phyloP scores from a whole-genome alignment of 805 yeast genomes.

The Pichia thaimueangensis region DNA sequence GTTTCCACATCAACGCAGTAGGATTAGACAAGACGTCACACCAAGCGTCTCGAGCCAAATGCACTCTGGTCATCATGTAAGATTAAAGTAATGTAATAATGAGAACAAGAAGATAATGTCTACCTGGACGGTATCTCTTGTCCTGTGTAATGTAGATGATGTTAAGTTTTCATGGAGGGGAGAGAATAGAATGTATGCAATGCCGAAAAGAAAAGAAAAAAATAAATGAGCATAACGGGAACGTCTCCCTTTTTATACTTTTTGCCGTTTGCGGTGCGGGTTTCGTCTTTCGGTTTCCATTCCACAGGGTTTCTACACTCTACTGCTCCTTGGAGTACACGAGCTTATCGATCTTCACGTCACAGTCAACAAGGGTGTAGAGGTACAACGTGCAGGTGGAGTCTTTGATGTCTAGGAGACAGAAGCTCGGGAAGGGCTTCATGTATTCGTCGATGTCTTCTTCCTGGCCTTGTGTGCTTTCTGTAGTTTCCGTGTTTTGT shows the following conservation, averaged over 20 bases:
- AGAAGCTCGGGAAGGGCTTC: constrained; percentile 43
- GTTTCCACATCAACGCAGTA: constrained; percentile 90
- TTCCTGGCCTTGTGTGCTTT: background rate
- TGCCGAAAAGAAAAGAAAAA: too few relatives aligned
- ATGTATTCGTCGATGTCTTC: constrained; percentile 23
- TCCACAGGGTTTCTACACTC: background rate
- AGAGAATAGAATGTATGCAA: too few relatives aligned
- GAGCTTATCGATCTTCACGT: constrained; percentile 69
- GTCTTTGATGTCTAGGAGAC: constrained; percentile 57
- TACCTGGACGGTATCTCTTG: too few relatives aligned
- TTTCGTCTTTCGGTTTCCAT: background rate
- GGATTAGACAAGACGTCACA: constrained; percentile 26
- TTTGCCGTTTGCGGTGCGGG: background rate
- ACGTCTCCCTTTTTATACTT: background rate
- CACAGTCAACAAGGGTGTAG: constrained; percentile 73
- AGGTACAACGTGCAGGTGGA: constrained; percentile 69
- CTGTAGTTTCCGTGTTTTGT: background rate
- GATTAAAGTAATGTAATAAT: too few relatives aligned
- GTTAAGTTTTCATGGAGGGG: too few relatives aligned
- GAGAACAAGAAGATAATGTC: too few relatives aligned
- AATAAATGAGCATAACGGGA: too few relatives aligned
- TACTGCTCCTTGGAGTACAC: constrained; percentile 2
- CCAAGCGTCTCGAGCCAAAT: constrained; percentile 94
- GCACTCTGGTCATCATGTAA: constrained; percentile 92
- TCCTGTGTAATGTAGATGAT: too few relatives aligned